Evolutionary conservation across 208 protist genomes (phyloP), one percentile per base, ranked within the genome.

Genomic region (Balamuthia mandrillaris): DNA sequence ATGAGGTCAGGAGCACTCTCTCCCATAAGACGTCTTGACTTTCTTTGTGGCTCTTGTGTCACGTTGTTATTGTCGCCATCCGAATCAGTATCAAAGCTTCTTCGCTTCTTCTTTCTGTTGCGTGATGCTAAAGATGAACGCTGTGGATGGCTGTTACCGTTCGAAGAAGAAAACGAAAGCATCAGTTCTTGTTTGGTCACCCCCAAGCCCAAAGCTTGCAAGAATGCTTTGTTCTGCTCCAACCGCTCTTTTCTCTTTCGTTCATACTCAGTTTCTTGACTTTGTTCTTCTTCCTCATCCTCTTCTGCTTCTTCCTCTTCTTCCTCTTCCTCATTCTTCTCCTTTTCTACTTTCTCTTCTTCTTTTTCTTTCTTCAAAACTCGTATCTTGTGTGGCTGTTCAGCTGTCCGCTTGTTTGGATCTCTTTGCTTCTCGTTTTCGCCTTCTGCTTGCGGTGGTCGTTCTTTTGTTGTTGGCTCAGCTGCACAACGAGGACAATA

Each of bases 181-280:
- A 33, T n/a, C 68, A 78, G 31, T 29, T 35, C 68, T 41, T 60
- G 47, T 31, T 82, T 82, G 2, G 33, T 27, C 39, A 66, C 54
- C 12, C 39, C 14, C 3, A 82, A 37, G 47, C 75, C 75, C 10
- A 82, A 54, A n/a, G 75, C 61, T 44, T 82, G 54, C 21, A 82
- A 44, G 56, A 82, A 66, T 9, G 27, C 18, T 33, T 45, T 35
- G 75, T 82, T 82, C 52, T 82, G 52, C 41, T 82, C 75, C 56
- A 82, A 66, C 9, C 75, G 49, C 52, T 37, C 21, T 39, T 52
- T 21, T 37, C 75, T 78, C 39, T 82, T 54, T 31, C 33, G 35
- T 21, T 66, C 49, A 21, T 68, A 82, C 2, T 21, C 14, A 21
- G 63, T 51, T 27, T 72, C 63, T 42, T 56, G n/a, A n/a, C n/a